phyloP scores from a whole-genome alignment of 768 basidiomycete species.

The Phanerochaete carnosa region DNA sequence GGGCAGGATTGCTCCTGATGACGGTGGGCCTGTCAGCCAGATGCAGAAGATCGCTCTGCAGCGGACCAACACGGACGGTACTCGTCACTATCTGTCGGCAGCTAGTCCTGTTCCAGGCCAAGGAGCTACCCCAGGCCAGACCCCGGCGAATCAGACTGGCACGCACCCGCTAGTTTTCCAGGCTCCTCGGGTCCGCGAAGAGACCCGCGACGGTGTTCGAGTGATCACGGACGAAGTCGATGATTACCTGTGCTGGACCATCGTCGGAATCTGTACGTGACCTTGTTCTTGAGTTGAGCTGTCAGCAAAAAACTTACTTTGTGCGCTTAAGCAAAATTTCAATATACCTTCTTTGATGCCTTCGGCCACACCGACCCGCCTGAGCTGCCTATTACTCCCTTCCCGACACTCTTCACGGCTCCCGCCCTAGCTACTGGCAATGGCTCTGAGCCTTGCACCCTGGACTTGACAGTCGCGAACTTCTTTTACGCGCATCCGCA shows the following conservation, averaged over 20 bases:
- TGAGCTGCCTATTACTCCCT: conserved; percentile 80
- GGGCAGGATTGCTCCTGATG: conserved; percentile 79
- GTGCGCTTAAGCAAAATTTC: conserved; percentile 72
- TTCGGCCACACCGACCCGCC: conserved; percentile 77
- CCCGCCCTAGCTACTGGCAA: conserved; percentile 62
- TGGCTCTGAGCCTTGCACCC: conserved; percentile 41
- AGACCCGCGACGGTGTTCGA: conserved; percentile 73
- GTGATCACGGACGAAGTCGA: conserved; percentile 86
- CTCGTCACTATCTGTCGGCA: conserved; percentile 85
- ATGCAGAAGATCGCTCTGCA: conserved; percentile 96
- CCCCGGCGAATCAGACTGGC: conserved; percentile 70
- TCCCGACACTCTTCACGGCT: conserved; percentile 81
- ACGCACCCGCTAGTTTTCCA: conserved; percentile 81
- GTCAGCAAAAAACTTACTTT: conserved; percentile 5
- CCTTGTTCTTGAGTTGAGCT: conserved; percentile 4
- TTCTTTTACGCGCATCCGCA: conserved; percentile 81
- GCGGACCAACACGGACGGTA: conserved; percentile 76
- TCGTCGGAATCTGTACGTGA: conserved; percentile 87
- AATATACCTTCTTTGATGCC: conserved; percentile 92
- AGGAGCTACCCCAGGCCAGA: conserved; percentile 71
- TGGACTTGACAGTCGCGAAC: conserved; percentile 84
- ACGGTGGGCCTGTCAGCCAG: conserved; percentile 90
- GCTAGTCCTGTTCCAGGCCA: conserved; percentile 80
- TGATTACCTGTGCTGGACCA: conserved; percentile 94
- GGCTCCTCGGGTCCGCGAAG: conserved; percentile 76